These are phyloP conservation scores for Kockovaella imperatae DNA, from an alignment of 768 basidiomycete genomes.

Conservation along the genomic window DNA sequence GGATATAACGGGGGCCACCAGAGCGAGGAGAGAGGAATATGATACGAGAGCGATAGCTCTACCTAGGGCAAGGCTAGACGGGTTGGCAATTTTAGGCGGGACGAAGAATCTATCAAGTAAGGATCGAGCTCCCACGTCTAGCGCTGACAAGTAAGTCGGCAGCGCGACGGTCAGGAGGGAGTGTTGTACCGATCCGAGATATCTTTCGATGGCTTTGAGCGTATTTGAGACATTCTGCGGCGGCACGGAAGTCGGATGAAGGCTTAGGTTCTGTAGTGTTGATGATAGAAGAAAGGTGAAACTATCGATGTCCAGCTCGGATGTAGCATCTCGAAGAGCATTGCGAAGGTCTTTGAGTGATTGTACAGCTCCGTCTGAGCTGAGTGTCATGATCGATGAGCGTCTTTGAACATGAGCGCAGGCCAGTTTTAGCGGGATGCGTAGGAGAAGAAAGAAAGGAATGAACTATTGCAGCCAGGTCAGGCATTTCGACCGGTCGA, in stretches of 20 bases:
- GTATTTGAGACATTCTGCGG: not conserved
- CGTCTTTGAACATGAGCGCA: not conserved
- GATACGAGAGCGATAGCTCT: constrained; percentile 40
- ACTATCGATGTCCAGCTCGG: constrained; percentile 12
- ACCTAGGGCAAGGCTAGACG: not conserved
- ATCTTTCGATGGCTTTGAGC: constrained; percentile 11
- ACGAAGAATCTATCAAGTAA: constrained; percentile 62
- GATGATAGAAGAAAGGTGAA: constrained; percentile 12
- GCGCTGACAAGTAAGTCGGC: constrained; percentile 59
- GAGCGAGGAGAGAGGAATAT: constrained; percentile 64
- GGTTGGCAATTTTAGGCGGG: constrained; percentile 1
- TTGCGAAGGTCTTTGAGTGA: constrained; percentile 18
- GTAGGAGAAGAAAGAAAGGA: constrained; percentile 8
- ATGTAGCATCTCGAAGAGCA: constrained; percentile 20
- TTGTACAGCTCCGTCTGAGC: not conserved
- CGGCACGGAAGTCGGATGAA: constrained; percentile 18
- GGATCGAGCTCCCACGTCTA: constrained; percentile 49
- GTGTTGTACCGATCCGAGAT: constrained; percentile 57
- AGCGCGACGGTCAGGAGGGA: constrained; percentile 57
- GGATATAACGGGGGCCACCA: constrained; percentile 52
- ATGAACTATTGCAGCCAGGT: not conserved
- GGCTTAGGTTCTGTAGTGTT: constrained; percentile 9
- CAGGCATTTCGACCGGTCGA: not conserved
- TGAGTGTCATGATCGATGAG: not conserved
- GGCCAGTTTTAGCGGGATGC: not conserved